phyloP scores from a whole-genome alignment of 176 grass and related monocot species.

The Aechmea fasciata region DNA sequence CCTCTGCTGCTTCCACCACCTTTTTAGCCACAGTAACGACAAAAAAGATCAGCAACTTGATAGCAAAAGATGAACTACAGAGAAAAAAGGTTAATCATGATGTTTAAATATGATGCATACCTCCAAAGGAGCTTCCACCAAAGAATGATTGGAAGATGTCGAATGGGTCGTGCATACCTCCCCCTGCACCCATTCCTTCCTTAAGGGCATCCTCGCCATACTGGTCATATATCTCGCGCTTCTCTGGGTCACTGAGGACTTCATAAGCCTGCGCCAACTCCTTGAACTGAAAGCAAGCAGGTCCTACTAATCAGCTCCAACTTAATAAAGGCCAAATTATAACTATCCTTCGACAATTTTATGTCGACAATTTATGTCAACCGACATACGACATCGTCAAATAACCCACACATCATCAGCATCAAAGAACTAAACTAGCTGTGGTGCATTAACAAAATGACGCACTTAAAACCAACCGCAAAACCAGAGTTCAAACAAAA shows the following conservation, averaged over 20 bases:
- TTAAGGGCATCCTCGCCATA: constrained; percentile 95
- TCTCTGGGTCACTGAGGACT: constrained; percentile 81
- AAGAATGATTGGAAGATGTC: constrained; percentile 89
- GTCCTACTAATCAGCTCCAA: background rate
- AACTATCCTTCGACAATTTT: background rate
- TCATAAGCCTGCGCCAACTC: constrained; percentile 88
- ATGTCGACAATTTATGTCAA: constrained; percentile 7
- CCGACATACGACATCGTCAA: background rate
- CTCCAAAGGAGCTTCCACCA: constrained; percentile 67
- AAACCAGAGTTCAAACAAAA: no score
- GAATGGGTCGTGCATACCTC: constrained; percentile 68
- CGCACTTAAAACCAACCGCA: no score
- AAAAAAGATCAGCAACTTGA: background rate
- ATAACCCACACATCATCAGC: background rate
- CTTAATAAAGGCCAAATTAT: background rate
- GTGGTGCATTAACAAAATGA: no score
- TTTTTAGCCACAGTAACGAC: constrained; percentile 1
- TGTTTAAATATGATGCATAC: constrained; percentile 12
- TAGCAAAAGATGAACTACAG: background rate
- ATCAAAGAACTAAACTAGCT: no score
- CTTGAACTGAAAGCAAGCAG: constrained; percentile 65
- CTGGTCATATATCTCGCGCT: constrained; percentile 76
- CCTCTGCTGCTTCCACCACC: constrained; percentile 65
- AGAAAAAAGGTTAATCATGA: background rate
- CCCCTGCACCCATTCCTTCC: constrained; percentile 64